phyloP scores from a whole-genome alignment of 768 basidiomycete genomes.

The Tylopilus subfusipes region DNA sequence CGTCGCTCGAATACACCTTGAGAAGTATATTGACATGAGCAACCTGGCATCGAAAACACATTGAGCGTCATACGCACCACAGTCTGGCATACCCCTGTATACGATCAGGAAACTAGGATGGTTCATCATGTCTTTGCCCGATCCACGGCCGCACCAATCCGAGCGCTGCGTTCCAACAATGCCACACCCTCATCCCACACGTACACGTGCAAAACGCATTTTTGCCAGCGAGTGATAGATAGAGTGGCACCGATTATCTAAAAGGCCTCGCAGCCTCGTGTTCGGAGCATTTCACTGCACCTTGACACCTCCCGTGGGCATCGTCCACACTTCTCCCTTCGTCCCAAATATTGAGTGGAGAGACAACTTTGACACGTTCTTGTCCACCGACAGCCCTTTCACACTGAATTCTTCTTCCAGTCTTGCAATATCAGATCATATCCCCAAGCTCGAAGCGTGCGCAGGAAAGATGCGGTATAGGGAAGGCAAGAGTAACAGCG shows the following conservation, averaged over 20 bases:
- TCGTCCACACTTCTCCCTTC: background rate
- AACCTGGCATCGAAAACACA: too few species aligned
- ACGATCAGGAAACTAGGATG: background rate
- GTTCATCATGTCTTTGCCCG: background rate
- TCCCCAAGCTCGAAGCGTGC: background rate
- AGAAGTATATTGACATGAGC: background rate
- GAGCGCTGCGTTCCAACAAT: background rate
- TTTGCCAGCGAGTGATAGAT: conserved; percentile 16
- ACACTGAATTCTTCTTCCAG: background rate
- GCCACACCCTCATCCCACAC: conserved; percentile 4
- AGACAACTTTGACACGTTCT: background rate
- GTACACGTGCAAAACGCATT: conserved; percentile 24
- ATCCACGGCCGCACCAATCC: conserved; percentile 13
- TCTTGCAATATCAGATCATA: conserved; percentile 1
- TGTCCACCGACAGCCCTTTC: background rate
- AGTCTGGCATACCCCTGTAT: background rate
- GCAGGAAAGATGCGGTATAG: conserved; percentile 21
- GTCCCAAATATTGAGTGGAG: background rate
- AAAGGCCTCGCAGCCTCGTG: conserved; percentile 27
- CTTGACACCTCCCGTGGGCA: too few species aligned
- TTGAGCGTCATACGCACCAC: background rate
- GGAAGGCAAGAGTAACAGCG: conserved; percentile 28
- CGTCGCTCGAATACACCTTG: background rate
- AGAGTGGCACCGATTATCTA: conserved; percentile 25
- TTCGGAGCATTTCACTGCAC: conserved; percentile 16